Conservation (phyloP, 116 monocot species). For the Iris pallida region DNA sequence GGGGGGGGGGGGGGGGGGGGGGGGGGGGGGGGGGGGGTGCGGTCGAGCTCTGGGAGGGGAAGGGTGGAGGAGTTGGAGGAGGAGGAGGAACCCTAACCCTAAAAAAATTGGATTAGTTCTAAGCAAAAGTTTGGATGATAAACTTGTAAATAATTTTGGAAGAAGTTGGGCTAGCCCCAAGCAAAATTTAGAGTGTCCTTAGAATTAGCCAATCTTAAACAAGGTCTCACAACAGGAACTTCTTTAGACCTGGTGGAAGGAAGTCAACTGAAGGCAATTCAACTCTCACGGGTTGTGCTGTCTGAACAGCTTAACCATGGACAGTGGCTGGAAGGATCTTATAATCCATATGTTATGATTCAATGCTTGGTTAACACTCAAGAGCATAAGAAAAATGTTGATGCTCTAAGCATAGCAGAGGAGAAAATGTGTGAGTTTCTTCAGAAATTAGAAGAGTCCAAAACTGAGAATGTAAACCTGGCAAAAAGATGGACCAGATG, state of each 20-base stretch:
- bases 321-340: constrained; percentile 21
- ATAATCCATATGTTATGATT: constrained; percentile 17
- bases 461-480: constrained; percentile 59
- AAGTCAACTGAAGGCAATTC: constrained; percentile 11
- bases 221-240: constrained; percentile 21
- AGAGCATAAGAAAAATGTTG: constrained; percentile 11
- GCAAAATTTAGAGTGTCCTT: too few species aligned
- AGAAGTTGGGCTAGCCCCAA: too few species aligned
- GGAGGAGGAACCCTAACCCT: too few species aligned
- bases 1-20: too few species aligned
- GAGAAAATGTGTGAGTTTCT: constrained; percentile 63
- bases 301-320: constrained; percentile 15
- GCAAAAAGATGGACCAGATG: constrained; percentile 76
- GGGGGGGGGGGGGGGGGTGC: too few species aligned
- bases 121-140: too few species aligned
- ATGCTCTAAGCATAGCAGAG: constrained; percentile 24
- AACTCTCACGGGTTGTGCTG: constrained; percentile 1
- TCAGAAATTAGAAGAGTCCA: constrained; percentile 61
- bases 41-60: too few species aligned
- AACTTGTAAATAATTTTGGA: too few species aligned
- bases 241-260: constrained; percentile 10
- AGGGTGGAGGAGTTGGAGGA: too few species aligned
- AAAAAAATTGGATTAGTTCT: too few species aligned
- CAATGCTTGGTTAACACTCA: constrained; percentile 9
- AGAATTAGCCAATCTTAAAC: too few species aligned